Evolutionary conservation across 306 rosid genomes (phyloP), one percentile per base, ranked within the genome.

Genomic region (Rubus parviflorus): DNA sequence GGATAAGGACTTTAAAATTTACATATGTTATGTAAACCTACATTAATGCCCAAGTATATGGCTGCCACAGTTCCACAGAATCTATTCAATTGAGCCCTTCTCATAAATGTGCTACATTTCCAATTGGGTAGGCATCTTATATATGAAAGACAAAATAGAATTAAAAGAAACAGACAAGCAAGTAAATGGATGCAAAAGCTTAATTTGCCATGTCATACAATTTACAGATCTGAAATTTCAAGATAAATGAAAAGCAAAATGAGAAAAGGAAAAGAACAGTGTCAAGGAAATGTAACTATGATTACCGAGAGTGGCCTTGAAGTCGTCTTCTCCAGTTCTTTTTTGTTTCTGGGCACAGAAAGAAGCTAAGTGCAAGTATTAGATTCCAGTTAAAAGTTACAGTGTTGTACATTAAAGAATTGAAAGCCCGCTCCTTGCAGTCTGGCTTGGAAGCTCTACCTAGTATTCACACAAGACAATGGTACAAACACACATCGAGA

Each of bases 381-480:
- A 84, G 90, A 75, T 83, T 82, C 85, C 79, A 85, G 88, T 83
- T 82, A 84, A 85, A 81, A 85, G 95, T 92, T 85, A 84, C 92
- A 88, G 88, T 81, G 84, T 84, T 83, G 84, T 83, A 83, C 84
- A 88, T 83, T 85, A 84, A 91, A 88, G 90, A 92, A 90, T 88
- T 84, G 85, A 87, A 85, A 83, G 80, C 87, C 88, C 79, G 82
- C 87, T 86, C 85, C 88, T 75, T 81, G 85, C 73, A 62, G 72
- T 37, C 72, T 48, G 75, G 79, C 84, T 84, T 76, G 83, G 75
- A 87, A 89, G 86, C 88, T 84, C 88, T 84, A 85, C 86, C 93
- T 83, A 84, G 84, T 91, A 94, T 93, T 91, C 94, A 90, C 98
- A 90, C 87, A 84, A 75, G 88, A 85, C 83, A 88, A 88, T 84